phyloP scores from a whole-genome alignment of 345 rosid species.

The Melastoma malabathricum region DNA sequence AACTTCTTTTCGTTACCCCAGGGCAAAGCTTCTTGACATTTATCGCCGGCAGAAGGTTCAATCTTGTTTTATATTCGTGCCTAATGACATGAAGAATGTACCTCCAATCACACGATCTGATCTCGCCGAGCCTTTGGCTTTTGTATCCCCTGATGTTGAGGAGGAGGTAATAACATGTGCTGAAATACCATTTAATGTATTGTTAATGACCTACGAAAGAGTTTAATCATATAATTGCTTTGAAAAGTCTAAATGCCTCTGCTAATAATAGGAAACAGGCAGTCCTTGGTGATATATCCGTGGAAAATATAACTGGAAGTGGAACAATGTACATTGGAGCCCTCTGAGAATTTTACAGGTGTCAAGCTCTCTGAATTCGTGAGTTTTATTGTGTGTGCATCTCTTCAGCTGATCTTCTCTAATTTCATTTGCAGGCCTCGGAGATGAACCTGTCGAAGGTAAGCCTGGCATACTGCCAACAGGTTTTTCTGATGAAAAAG shows the following conservation, averaged over 20 bases:
- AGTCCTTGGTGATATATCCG: constrained; percentile 46
- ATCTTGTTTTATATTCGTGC: constrained; percentile 23
- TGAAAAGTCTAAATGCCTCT: neutral
- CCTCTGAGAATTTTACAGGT: constrained; percentile 31
- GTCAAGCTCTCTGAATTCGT: constrained; percentile 2
- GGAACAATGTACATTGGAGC: constrained; percentile 27
- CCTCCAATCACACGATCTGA: constrained; percentile 28
- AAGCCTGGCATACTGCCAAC: constrained; percentile 20
- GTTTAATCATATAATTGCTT: neutral
- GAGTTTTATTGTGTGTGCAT: constrained; percentile 2
- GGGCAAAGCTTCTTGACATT: constrained; percentile 70
- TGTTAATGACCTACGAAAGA: neutral
- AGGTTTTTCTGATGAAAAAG: constrained; percentile 14
- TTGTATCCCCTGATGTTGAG: constrained; percentile 54
- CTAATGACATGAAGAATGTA: constrained; percentile 44
- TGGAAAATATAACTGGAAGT: constrained; percentile 53
- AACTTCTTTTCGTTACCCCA: constrained; percentile 43
- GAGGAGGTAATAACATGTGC: constrained; percentile 44
- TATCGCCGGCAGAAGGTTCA: constrained; percentile 34
- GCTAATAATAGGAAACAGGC: constrained; percentile 21
- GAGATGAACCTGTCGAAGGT: constrained; percentile 28
- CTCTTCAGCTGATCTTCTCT: constrained; percentile 2
- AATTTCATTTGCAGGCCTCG: constrained; percentile 16
- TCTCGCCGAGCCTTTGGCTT: constrained; percentile 50
- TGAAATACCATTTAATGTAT: neutral